These are phyloP conservation scores for Castanea sativa DNA, from an alignment of 306 rosid species.

Conservation along the genomic window DNA sequence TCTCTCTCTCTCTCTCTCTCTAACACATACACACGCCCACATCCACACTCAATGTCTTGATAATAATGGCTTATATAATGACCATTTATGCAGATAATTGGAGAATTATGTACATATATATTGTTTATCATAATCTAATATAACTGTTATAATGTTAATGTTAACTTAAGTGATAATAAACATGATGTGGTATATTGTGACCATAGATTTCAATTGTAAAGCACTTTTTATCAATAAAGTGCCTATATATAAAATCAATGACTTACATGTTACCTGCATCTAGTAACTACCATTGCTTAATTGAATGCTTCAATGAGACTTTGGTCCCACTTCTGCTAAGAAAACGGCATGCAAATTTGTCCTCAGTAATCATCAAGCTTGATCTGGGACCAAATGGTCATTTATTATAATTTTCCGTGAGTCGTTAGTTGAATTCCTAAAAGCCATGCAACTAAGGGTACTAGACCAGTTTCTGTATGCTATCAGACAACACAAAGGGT, in stretches of 20 bases:
- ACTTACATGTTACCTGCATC: slow-evolving; percentile 7
- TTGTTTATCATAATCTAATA: slow-evolving; percentile 4
- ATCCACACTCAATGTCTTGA: slow-evolving; percentile 3
- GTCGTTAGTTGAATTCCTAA: not conserved
- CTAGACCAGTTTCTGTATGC: not conserved
- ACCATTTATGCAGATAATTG: slow-evolving; percentile 14
- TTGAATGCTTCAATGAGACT: not conserved
- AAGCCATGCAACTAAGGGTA: slow-evolving; percentile 12
- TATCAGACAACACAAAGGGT: not conserved
- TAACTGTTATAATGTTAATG: not conserved
- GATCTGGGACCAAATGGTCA: slow-evolving; percentile 14
- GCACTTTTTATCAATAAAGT: not conserved
- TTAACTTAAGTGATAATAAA: not conserved
- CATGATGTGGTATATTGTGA: not conserved
- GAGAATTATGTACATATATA: slow-evolving; percentile 3
- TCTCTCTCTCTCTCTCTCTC: too few relatives aligned
- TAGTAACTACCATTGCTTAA: not conserved
- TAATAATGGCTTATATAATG: not conserved
- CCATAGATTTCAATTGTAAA: not conserved
- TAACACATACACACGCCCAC: not conserved
- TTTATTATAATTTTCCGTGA: not conserved
- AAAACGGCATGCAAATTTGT: not conserved
- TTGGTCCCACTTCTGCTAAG: slow-evolving; percentile 5
- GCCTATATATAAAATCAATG: slow-evolving; percentile 3
- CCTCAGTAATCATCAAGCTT: not conserved